Percentiles rank a stretch among this genome's conserved stretches.
Conservation (phyloP, 768 basidiomycete species). For the Psilocybe sp. region DNA sequence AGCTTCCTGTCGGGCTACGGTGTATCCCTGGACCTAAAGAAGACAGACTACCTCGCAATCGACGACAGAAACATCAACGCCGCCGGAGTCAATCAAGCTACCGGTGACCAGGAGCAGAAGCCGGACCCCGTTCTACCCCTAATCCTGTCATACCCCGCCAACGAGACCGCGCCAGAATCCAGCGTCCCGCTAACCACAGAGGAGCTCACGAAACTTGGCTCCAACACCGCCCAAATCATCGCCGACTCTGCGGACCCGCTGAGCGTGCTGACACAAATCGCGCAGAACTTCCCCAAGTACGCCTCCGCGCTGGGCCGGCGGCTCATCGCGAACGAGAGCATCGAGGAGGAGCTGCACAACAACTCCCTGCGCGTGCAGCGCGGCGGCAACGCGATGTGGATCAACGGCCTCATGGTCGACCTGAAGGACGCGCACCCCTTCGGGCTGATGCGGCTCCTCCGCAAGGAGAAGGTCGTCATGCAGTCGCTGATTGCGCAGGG, state of each 20-base stretch:
- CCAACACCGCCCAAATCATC: slow-evolving; percentile 76
- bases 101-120: slow-evolving; percentile 22
- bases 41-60: slow-evolving; percentile 92
- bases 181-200: slow-evolving; percentile 44
- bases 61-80: slow-evolving; percentile 68
- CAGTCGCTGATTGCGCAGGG: slow-evolving; percentile 58
- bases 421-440: slow-evolving; percentile 71
- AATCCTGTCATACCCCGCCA: slow-evolving; percentile 38
- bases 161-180: slow-evolving; percentile 31
- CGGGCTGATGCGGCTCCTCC: slow-evolving; percentile 65
- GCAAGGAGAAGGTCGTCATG: slow-evolving; percentile 68
- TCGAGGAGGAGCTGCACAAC: slow-evolving; percentile 52
- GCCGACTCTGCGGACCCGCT: slow-evolving; percentile 54
- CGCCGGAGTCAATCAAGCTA: slow-evolving; percentile 15
- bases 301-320: slow-evolving; percentile 71
- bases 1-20: slow-evolving; percentile 84
- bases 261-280: slow-evolving; percentile 58
- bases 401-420: slow-evolving; percentile 70
- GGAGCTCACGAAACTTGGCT: slow-evolving; percentile 64
- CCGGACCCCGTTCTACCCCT: slow-evolving; percentile 35
- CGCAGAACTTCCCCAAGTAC: slow-evolving; percentile 90
- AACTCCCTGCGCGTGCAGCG: slow-evolving; percentile 55
- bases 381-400: slow-evolving; percentile 64
- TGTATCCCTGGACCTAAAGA: slow-evolving; percentile 90
- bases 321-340: slow-evolving; percentile 46